Conservation (phyloP, 2,329 filamentous ascomycete genomes). For the Xylaria sp. region DNA sequence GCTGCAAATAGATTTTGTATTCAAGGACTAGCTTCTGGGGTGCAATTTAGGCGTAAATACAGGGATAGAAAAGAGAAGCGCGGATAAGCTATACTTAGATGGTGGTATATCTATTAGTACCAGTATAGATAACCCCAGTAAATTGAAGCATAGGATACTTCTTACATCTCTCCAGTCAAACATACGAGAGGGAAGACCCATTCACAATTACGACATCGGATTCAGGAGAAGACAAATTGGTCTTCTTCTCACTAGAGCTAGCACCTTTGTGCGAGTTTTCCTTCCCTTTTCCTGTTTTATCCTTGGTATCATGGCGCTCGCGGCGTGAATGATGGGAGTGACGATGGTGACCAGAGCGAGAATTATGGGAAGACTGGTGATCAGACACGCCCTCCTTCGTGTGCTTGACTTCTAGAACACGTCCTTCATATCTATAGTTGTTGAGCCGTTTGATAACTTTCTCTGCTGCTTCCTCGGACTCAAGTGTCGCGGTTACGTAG, state of each 20-base stretch:
- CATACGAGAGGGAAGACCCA: conserved; percentile 40
- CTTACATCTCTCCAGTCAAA: conserved; percentile 7
- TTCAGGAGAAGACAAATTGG: conserved; percentile 39
- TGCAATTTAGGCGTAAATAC: background rate
- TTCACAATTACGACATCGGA: conserved; percentile 44
- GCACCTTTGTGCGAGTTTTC: conserved; percentile 34
- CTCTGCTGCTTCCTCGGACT: conserved; percentile 44
- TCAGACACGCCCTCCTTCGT: conserved; percentile 47
- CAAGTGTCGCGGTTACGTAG: conserved; percentile 45
- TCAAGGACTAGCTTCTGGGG: background rate
- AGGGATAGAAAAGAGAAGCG: background rate
- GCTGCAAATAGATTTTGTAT: background rate
- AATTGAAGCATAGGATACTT: conserved; percentile 9
- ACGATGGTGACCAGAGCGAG: conserved; percentile 28
- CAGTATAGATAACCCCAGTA: background rate
- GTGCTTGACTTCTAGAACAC: conserved; percentile 41
- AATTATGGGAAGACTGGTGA: conserved; percentile 33
- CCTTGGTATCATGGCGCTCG: conserved; percentile 34
- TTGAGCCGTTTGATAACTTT: conserved; percentile 44
- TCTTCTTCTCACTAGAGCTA: conserved; percentile 37
- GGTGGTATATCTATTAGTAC: background rate
- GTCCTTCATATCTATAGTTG: conserved; percentile 43
- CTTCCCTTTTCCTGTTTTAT: conserved; percentile 41
- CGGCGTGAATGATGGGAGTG: conserved; percentile 29
- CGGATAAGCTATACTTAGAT: background rate